Conservation (phyloP, 805 yeast genomes). For the Starmerella asiatica region DNA sequence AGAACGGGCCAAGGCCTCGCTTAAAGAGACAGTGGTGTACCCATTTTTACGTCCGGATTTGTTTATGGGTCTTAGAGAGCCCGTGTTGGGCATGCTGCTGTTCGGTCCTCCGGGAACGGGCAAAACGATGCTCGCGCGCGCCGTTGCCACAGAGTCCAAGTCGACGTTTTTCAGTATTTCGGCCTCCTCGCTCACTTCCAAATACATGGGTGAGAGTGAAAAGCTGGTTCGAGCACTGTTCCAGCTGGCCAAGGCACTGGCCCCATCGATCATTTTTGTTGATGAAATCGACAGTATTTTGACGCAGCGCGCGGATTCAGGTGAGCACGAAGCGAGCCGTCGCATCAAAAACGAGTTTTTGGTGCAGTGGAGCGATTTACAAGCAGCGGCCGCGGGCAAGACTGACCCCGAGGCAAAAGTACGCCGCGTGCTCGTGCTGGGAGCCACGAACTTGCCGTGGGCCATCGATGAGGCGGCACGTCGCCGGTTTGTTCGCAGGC, state of each 20-base stretch:
- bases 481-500: slow-evolving; percentile 79
- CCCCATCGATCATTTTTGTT: slow-evolving; percentile 88
- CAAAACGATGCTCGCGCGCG: slow-evolving; percentile 91
- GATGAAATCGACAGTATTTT: slow-evolving; percentile 91
- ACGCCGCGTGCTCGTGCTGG: slow-evolving; percentile 72
- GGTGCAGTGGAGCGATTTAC: slow-evolving; percentile 87
- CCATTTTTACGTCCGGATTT: slow-evolving; percentile 91
- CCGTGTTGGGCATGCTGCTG: slow-evolving; percentile 87
- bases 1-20: slow-evolving; percentile 71
- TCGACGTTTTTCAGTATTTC: slow-evolving; percentile 86
- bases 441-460: slow-evolving; percentile 96
- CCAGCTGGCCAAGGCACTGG: slow-evolving; percentile 64
- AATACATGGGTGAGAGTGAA: slow-evolving; percentile 78
- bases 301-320: slow-evolving; percentile 62
- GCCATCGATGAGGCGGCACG: slow-evolving; percentile 91
- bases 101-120: slow-evolving; percentile 99
- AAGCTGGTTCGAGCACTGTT: slow-evolving; percentile 83
- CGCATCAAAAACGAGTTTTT: slow-evolving; percentile 85
- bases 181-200: slow-evolving; percentile 78
- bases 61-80: slow-evolving; percentile 81
- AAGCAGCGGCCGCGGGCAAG: slow-evolving; percentile 72
- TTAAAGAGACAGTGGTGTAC: slow-evolving; percentile 90
- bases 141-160: slow-evolving; percentile 89
- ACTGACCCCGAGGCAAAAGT: slow-evolving; percentile 36
- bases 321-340: slow-evolving; percentile 77